Evolutionary conservation across 257 asterid species (phyloP), one percentile per base, ranked within the genome.

Genomic region (Scutellaria galericulata): DNA sequence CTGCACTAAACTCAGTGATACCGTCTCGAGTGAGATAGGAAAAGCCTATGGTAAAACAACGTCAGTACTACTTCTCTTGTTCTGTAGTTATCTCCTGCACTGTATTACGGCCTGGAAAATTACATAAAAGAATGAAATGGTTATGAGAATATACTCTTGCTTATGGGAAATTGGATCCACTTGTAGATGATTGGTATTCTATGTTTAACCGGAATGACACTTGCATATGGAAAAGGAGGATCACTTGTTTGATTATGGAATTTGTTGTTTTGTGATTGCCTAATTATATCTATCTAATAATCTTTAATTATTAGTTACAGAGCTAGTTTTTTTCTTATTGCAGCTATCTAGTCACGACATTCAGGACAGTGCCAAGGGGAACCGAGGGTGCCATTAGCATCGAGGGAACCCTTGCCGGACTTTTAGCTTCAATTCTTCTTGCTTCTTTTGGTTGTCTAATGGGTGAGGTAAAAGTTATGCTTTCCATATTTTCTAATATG

Each of bases 21-120:
- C 99, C 1, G 93, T 94, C 76, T 94, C 99, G 4, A 94, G 97
- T 71, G 99, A 94, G 89, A 94, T 94, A 50, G 99, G 99, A 72
- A 94, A 94, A 72, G 99, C 99, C 41, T 94, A 83, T 74, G 99
- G 99, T 51, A 84, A 73, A 82, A 91, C 92, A 13, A 91, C 99
- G 99, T 94, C 2, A 80, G 95, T 78, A 61, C 73, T 84, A 50
- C 75, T 75, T 6, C 71, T 79, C 82, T 58, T 54, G 58, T 76
- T 39, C 68, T 76, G 11, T 60, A 20, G 52, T 56, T 63, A 9
- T 50, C 80, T n/a, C 61, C 51, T 55, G 54, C 24, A 57, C 41
- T 74, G 47, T 56, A 64, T 31, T 41, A 13, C 14, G 7, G 50
- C 40, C 12, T 44, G 4, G 55, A 52, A 58, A 41, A 20, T n/a